phyloP scores from a whole-genome alignment of 2,329 filamentous ascomycete species.

The Chaetothyriales sp. region DNA sequence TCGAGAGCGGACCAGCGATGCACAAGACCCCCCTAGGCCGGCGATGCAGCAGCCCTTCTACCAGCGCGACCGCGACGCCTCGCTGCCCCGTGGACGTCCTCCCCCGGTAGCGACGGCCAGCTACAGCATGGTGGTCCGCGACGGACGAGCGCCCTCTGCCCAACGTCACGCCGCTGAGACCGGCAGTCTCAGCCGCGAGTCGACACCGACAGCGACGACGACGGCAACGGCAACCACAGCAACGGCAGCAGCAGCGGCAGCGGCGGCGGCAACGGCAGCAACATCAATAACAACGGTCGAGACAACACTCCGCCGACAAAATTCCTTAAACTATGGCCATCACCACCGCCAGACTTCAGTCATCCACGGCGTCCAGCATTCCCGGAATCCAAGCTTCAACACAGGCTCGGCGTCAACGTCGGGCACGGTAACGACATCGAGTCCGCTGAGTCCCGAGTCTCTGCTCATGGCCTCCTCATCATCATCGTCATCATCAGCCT shows the following conservation, averaged over 20 bases:
- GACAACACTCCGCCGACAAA: conserved; percentile 33
- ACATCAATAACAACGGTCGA: conserved; percentile 3
- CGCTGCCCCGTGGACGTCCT: background rate
- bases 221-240: no score
- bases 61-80: background rate
- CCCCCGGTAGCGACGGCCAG: background rate
- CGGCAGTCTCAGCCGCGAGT: no score
- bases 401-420: conserved; percentile 27
- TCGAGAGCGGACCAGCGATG: background rate
- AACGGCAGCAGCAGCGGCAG: no score
- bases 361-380: conserved; percentile 86
- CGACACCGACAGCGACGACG: no score
- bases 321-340: conserved; percentile 56
- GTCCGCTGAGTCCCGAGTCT: conserved; percentile 44
- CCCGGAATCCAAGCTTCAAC: conserved; percentile 70
- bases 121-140: background rate
- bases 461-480: conserved; percentile 5
- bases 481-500: background rate
- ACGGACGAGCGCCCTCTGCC: background rate
- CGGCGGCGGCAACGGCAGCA: no score
- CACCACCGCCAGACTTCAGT: conserved; percentile 95
- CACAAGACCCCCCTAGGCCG: background rate
- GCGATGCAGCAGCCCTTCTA: background rate
- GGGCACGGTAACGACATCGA: conserved; percentile 45
- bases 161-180: background rate